Conservation (phyloP, 331 rosid genomes). For the Cydonia oblonga region DNA sequence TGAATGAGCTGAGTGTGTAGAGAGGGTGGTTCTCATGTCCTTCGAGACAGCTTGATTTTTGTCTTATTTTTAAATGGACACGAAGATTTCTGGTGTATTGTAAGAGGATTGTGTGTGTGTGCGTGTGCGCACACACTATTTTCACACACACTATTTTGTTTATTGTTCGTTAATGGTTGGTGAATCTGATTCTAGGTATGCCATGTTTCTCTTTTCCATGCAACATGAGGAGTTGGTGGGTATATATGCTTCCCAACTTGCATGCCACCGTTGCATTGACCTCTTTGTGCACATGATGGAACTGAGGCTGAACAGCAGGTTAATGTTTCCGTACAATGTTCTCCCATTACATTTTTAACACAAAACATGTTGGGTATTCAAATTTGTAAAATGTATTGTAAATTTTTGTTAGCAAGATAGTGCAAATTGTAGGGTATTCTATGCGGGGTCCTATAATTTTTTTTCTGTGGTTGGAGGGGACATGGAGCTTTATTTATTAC, state of each 20-base stretch:
- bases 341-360: background rate
- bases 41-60: background rate
- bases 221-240: slow-evolving; percentile 97
- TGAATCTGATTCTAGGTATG: slow-evolving; percentile 55
- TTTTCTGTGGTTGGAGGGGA: background rate
- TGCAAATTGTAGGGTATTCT: background rate
- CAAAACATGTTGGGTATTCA: background rate
- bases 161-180: slow-evolving; percentile 1
- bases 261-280: slow-evolving; percentile 79
- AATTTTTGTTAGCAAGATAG: background rate
- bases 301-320: slow-evolving; percentile 89
- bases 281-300: slow-evolving; percentile 99
- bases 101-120: background rate
- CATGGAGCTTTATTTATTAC: background rate
- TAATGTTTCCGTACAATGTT: background rate
- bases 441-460: background rate
- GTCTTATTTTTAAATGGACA: background rate
- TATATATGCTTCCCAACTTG: slow-evolving; percentile 94
- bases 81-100: background rate
- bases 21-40: background rate
- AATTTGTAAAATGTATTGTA: background rate
- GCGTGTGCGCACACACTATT: no score
- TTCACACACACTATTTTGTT: slow-evolving; percentile 17
- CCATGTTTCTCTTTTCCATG: slow-evolving; percentile 82
- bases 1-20: background rate